Evolutionary conservation across 2,329 filamentous ascomycete species (phyloP).

Genomic region (Penicillium sp.): DNA sequence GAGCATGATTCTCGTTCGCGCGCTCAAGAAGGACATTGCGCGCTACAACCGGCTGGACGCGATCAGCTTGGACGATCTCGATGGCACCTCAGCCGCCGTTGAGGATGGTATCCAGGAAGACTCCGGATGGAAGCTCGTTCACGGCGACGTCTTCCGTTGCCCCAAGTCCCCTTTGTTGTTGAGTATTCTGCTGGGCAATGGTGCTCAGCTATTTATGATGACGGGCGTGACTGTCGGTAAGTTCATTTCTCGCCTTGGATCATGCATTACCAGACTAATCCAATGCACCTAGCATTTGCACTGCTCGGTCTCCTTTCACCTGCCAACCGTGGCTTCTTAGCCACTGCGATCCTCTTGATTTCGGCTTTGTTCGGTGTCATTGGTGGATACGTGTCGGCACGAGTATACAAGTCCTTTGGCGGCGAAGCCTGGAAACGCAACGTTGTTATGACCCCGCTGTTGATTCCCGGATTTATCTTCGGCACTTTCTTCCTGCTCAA

Average conservation of each 20-base stretch:
- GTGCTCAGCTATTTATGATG: constrained; percentile 96
- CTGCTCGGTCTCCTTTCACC: constrained; percentile 92
- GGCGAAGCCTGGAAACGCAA: constrained; percentile 94
- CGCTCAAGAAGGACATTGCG: constrained; percentile 90
- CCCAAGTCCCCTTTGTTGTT: constrained; percentile 78
- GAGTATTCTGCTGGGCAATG: constrained; percentile 84
- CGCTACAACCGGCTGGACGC: constrained; percentile 92
- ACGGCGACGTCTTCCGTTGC: constrained; percentile 92
- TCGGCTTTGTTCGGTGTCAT: constrained; percentile 92
- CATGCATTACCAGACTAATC: constrained; percentile 7
- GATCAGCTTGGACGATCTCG: constrained; percentile 83
- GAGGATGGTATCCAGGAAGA: constrained; percentile 96
- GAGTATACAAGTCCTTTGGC: constrained; percentile 90
- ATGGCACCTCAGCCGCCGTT: constrained; percentile 65
- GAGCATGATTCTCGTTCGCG: constrained; percentile 81
- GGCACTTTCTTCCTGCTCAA: constrained; percentile 86
- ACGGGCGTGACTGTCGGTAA: constrained; percentile 78
- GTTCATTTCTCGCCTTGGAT: constrained; percentile 14
- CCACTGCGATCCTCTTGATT: constrained; percentile 86
- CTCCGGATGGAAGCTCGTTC: constrained; percentile 96
- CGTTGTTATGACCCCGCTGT: constrained; percentile 78
- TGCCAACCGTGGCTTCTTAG: constrained; percentile 88
- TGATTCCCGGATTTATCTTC: constrained; percentile 85
- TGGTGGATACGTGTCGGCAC: constrained; percentile 81
- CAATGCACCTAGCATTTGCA: constrained; percentile 59